A percentile compares a stretch with the other conserved stretches of the same genome.
Evolutionary conservation across 768 basidiomycete species (phyloP).

Genomic region (Trametes villosa): DNA sequence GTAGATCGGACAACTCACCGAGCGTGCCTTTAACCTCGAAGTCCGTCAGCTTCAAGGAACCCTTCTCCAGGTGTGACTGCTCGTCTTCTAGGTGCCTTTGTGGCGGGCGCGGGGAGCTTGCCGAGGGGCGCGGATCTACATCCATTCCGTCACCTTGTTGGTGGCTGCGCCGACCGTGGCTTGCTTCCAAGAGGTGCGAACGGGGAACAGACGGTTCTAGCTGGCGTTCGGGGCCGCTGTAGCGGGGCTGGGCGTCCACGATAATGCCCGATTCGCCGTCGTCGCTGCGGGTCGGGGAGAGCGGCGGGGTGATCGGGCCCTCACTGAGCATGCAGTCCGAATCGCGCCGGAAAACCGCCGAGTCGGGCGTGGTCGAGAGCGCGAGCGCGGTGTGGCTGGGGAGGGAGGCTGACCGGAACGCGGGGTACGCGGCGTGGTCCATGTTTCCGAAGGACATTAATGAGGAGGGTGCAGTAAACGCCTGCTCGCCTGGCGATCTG

Average conservation of each 20-base stretch:
- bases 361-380: conserved; percentile 24
- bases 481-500: conserved; percentile 26
- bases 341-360: conserved; percentile 37
- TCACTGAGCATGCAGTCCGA: conserved; percentile 51
- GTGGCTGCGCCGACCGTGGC: conserved; percentile 17
- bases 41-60: conserved; percentile 67
- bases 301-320: conserved; percentile 72
- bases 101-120: conserved; percentile 43
- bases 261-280: conserved; percentile 40
- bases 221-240: conserved; percentile 36
- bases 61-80: conserved; percentile 60
- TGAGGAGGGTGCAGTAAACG: conserved; percentile 25
- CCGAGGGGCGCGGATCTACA: conserved; percentile 22
- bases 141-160: conserved; percentile 30
- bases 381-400: conserved; percentile 25
- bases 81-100: conserved; percentile 71
- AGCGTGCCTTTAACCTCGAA: conserved; percentile 82
- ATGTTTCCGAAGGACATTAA: conserved; percentile 28
- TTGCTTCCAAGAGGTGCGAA: conserved; percentile 8
- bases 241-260: conserved; percentile 44
- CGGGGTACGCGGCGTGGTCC: conserved; percentile 27
- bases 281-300: conserved; percentile 62
- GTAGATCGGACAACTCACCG: conserved; percentile 47
- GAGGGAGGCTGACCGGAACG: conserved; percentile 34
- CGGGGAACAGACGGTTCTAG: conserved; percentile 6